Evolutionary conservation across 1,139 yeast genomes (phyloP), one percentile per base, ranked within the genome.

Genomic region (Entelexis paramagnoliae): DNA sequence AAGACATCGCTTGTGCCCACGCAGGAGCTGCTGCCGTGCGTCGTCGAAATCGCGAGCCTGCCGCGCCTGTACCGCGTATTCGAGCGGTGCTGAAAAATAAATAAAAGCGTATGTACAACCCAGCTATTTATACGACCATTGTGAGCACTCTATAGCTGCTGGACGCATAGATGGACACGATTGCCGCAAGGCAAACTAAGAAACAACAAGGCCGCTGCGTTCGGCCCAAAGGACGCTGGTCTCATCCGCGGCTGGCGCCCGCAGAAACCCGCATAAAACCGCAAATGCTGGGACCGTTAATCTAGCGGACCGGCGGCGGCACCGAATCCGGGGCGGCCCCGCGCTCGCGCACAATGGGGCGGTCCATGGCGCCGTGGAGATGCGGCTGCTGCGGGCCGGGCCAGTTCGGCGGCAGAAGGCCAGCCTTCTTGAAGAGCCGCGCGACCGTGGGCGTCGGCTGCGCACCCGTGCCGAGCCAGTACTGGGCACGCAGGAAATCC

Each of bases 391-490:
- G 47, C n/a, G 70, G 69, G 1, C 70, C 69, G 61, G 63, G 85
- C 94, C 94, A 85, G 57, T 75, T 76, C 51, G 78, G 81, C 29
- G 86, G 84, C 61, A 89, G 74, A 22, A 69, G 60, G 14, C 72
- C 72, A 2, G 72, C 72, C 56, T 85, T 86, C 63, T 81, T 82
- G 66, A 91, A 78, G 56, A 91, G 70, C 60, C 80, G 80, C 5
- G 80, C 77, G 13, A 89, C 95, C 5, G 93, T 74, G 43, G 84
- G 89, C 33, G 93, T 81, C 4, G 96, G 95, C 65, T 85, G 95
- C 1, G 97, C 98, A n/a, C 99, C 99, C 16, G 87, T 95, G 63
- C 96, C 96, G 44, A 91, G 72, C 99, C 99, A 91, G 69, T 91
- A 93, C 67, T 87, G 87, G n/a, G 96, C 80, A 60, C 96, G 79